Percentiles rank a stretch among this genome's conserved stretches.
Evolutionary conservation across 1,284 basidiomycete genomes (phyloP).

Genomic region (Sporisorium reilianum): DNA sequence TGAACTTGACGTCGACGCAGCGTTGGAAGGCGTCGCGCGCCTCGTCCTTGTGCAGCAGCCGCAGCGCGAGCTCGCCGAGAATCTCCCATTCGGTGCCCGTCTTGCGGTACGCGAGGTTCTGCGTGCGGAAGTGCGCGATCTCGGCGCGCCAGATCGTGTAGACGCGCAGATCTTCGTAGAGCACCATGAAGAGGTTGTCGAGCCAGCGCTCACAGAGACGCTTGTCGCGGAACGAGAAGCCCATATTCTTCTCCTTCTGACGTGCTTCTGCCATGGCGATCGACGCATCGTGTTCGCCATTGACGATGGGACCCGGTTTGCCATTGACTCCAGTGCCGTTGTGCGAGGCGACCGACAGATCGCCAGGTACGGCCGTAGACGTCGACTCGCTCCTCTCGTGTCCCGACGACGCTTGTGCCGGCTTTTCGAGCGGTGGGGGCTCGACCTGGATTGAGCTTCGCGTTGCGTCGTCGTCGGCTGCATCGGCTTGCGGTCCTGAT

Average conservation of each 20-base stretch:
- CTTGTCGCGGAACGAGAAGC: conserved; percentile 95
- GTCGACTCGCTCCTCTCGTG: conserved; percentile 54
- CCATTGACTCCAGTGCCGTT: conserved; percentile 13
- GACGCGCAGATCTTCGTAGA: conserved; percentile 98
- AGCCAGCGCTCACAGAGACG: conserved; percentile 97
- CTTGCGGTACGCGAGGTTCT: conserved; percentile 95
- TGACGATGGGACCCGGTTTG: conserved; percentile 27
- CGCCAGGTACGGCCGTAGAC: conserved; percentile 27
- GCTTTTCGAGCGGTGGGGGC: conserved; percentile 70
- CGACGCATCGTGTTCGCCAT: conserved; percentile 52
- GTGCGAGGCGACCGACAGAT: conserved; percentile 18
- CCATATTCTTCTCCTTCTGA: conserved; percentile 68
- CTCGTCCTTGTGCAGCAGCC: conserved; percentile 95
- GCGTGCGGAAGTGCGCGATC: conserved; percentile 97
- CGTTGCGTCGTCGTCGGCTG: conserved; percentile 1
- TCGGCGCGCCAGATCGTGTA: conserved; percentile 99
- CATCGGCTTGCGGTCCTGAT: not conserved
- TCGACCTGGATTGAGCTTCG: conserved; percentile 37
- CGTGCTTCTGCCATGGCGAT: conserved; percentile 46
- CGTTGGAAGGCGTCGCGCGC: conserved; percentile 96
- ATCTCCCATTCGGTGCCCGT: conserved; percentile 99
- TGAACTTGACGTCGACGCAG: conserved; percentile 89
- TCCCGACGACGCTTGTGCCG: conserved; percentile 68
- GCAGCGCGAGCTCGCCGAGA: conserved; percentile 89
- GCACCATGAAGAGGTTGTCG: conserved; percentile 97